A percentile compares a stretch with the other conserved stretches of the same genome.
Evolutionary conservation across 768 basidiomycete genomes (phyloP).

Genomic region (Lactarius sp.): DNA sequence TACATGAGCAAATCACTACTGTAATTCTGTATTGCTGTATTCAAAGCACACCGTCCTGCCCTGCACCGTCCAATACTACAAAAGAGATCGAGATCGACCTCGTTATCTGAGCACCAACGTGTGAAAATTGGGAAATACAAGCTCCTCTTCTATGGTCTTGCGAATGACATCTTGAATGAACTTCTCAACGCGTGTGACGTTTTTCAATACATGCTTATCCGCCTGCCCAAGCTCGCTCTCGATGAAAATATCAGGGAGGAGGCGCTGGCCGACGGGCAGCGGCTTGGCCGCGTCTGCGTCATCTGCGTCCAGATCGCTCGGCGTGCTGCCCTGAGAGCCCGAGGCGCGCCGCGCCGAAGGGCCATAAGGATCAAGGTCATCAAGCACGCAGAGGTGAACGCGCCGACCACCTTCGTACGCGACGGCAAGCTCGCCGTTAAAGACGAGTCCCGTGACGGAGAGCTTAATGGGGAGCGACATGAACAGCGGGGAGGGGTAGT

Average conservation of each 20-base stretch:
- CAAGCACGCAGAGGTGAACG: conserved; percentile 84
- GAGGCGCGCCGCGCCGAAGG: conserved; percentile 45
- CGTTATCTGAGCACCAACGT: conserved; percentile 39
- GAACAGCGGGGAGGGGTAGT: conserved; percentile 94
- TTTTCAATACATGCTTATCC: conserved; percentile 93
- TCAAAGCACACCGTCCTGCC: neutral
- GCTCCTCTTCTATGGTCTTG: conserved; percentile 91
- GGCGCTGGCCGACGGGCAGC: conserved; percentile 71
- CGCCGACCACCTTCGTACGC: conserved; percentile 87
- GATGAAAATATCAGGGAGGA: conserved; percentile 84
- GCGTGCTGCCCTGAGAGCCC: conserved; percentile 43
- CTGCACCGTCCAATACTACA: neutral
- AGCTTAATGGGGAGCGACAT: conserved; percentile 96
- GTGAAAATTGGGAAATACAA: conserved; percentile 96
- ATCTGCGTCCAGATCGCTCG: conserved; percentile 63
- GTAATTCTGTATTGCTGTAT: conserved; percentile 15
- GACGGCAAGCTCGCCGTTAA: conserved; percentile 81
- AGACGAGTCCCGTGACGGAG: conserved; percentile 83
- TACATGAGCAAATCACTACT: conserved; percentile 89
- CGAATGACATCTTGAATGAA: conserved; percentile 95
- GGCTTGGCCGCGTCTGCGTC: conserved; percentile 51
- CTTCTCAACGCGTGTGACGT: conserved; percentile 90
- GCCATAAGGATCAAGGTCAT: conserved; percentile 82
- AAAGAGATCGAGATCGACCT: neutral
- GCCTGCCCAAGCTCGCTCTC: conserved; percentile 96